Percentiles rank a stretch among this genome's conserved stretches.
Evolutionary conservation across 2,329 filamentous ascomycete genomes (phyloP).

Genomic region (Venturia pyrina): DNA sequence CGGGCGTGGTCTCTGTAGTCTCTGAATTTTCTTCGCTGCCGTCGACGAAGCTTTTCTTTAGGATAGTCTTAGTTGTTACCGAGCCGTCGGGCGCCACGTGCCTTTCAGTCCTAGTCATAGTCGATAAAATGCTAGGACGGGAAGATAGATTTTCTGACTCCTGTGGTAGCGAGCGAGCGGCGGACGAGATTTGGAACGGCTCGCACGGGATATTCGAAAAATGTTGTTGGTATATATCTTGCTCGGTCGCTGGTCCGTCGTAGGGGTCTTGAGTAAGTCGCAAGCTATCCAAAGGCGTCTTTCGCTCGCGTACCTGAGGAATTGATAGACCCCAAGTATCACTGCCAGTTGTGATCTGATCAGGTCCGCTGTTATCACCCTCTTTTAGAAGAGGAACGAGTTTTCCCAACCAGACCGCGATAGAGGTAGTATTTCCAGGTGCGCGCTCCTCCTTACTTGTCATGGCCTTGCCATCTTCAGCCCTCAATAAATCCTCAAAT

Average conservation of each 20-base stretch:
- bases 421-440: neutral
- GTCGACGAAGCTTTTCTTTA: constrained; percentile 50
- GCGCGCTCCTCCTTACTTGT: neutral
- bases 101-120: constrained; percentile 47
- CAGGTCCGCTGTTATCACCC: neutral
- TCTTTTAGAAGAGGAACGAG: constrained; percentile 3
- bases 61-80: constrained; percentile 45
- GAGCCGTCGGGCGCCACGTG: constrained; percentile 46
- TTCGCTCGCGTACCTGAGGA: neutral
- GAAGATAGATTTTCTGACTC: neutral
- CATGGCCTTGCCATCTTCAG: constrained; percentile 6
- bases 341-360: neutral
- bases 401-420: constrained; percentile 2
- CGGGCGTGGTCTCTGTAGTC: constrained; percentile 35
- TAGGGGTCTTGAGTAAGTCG: neutral
- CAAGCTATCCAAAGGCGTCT: neutral
- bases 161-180: neutral
- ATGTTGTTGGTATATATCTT: constrained; percentile 9
- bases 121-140: constrained; percentile 36
- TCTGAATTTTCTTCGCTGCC: constrained; percentile 50
- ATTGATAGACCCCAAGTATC: neutral
- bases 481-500: constrained; percentile 13
- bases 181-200: neutral
- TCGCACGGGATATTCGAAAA: neutral
- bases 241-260: constrained; percentile 4